Evolutionary conservation across 139 green algal genomes (phyloP), one percentile per base, ranked within the genome.

Genomic region (Chlamydomonas schloesseri): DNA sequence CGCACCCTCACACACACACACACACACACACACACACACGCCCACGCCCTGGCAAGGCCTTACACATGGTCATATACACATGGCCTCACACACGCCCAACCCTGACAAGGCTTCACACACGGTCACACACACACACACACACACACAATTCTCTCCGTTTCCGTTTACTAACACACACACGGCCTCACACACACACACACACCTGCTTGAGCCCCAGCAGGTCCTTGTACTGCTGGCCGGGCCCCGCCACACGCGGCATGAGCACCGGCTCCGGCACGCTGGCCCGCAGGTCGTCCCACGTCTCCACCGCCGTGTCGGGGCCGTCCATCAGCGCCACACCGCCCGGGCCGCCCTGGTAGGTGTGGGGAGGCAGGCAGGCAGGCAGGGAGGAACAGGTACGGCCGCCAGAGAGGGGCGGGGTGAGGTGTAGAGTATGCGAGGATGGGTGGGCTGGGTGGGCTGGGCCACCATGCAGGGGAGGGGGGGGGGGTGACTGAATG

Each of bases 271-370:
- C 88, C 6, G 88, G 88, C 17, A 73, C 3, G 14, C 57, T 53
- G 21, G 82, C 34, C 10, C 88, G 68, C 60, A 91, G 67, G 60
- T 91, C 88, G 37, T 89, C 88, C 88, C 88, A 91, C 11, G 46
- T 82, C 57, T 89, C 77, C 26, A 89, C 77, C 37, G 67, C 77
- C 24, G 36, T 74, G 57, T 86, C 85, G 26, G 85, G 85, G 42
- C 85, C 85, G 67, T 89, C 85, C 77, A 89, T 46, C 2, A 76
- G 85, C 11, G 58, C 74, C 26, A 81, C 53, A 1, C 85, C 58
- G 42, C 82, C 82, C 4, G 65, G 67, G 47, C 37, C 58, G 67
- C 68, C 67, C 74, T 79, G 65, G 28, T n/a, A 37, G 6, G 37
- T 13, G 36, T 55, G 71, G 28, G 28, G 37, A 46, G 26, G 47